Conservation (phyloP, 306 rosid genomes). For the Cucumis cinereus region DNA sequence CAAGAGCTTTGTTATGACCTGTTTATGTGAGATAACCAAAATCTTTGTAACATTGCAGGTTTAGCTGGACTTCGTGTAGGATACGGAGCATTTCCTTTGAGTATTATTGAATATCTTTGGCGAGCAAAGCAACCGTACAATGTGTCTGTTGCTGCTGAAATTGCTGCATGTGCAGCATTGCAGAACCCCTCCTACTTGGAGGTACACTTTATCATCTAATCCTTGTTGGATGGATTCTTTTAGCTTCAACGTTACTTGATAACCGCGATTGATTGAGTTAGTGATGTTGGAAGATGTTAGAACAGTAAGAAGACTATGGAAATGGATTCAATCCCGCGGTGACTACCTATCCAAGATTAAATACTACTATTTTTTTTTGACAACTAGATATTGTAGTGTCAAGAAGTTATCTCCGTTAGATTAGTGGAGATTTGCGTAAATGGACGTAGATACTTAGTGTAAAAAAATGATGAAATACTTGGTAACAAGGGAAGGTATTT, state of each 20-base stretch:
- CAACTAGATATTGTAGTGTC: neutral
- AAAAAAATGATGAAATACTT: neutral
- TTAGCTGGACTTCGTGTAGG: slow-evolving; percentile 99
- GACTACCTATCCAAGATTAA: neutral
- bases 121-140: slow-evolving; percentile 97
- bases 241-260: neutral
- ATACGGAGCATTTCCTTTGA: slow-evolving; percentile 90
- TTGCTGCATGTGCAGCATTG: slow-evolving; percentile 88
- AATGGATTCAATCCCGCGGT: neutral
- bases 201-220: slow-evolving; percentile 22
- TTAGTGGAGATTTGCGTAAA: neutral
- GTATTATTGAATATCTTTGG: slow-evolving; percentile 85
- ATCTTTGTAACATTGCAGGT: slow-evolving; percentile 36
- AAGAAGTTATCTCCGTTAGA: neutral
- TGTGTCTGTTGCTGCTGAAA: slow-evolving; percentile 93
- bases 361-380: neutral
- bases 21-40: slow-evolving; percentile 4
- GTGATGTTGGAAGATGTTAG: neutral
- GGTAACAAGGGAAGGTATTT: neutral
- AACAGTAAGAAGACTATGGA: neutral
- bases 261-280: neutral
- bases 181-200: slow-evolving; percentile 77
- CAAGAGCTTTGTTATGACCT: neutral
- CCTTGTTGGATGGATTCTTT: neutral
- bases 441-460: neutral